Conservation (phyloP, 2,329 filamentous ascomycete species). For the Coniosporium tulheliwenetii region DNA sequence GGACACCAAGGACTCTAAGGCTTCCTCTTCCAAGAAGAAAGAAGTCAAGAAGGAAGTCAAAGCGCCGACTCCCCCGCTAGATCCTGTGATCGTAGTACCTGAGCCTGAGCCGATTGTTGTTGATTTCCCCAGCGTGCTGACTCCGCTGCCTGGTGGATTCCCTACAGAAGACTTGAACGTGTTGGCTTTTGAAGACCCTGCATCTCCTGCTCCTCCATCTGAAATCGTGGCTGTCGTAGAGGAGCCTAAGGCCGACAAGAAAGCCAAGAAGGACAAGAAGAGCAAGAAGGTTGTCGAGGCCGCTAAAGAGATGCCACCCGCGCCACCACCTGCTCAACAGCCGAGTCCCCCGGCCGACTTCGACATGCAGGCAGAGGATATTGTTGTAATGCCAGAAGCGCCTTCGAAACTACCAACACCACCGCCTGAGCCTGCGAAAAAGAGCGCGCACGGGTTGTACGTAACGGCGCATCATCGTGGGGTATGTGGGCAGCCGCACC, state of each 20-base stretch:
- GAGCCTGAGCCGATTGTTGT: no score
- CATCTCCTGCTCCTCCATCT: no score
- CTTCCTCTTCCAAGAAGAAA: slow-evolving; percentile 5
- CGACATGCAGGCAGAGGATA: no score
- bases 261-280: slow-evolving; percentile 19
- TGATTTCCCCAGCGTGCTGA: slow-evolving; percentile 12
- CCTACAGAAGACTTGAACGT: slow-evolving; percentile 21
- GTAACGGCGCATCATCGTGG: slow-evolving; percentile 54
- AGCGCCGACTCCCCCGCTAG: slow-evolving; percentile 6
- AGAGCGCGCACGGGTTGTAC: slow-evolving; percentile 62
- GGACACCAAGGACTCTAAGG: slow-evolving; percentile 1
- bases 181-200: no score
- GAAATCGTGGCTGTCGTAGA: neutral
- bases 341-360: no score
- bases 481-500: slow-evolving; percentile 52
- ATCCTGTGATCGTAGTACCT: slow-evolving; percentile 4
- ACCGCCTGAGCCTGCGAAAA: slow-evolving; percentile 36
- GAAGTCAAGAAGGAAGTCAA: slow-evolving; percentile 8
- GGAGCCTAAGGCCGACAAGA: slow-evolving; percentile 10
- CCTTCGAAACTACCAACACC: slow-evolving; percentile 30
- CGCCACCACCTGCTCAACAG: slow-evolving; percentile 1
- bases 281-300: slow-evolving; percentile 17
- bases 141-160: slow-evolving; percentile 30
- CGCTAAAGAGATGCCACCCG: slow-evolving; percentile 8
- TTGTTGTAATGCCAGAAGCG: neutral